Evolutionary conservation across 2,329 filamentous ascomycete genomes (phyloP), one percentile per base, ranked within the genome.

Genomic region (Huntiella bhutanensis): DNA sequence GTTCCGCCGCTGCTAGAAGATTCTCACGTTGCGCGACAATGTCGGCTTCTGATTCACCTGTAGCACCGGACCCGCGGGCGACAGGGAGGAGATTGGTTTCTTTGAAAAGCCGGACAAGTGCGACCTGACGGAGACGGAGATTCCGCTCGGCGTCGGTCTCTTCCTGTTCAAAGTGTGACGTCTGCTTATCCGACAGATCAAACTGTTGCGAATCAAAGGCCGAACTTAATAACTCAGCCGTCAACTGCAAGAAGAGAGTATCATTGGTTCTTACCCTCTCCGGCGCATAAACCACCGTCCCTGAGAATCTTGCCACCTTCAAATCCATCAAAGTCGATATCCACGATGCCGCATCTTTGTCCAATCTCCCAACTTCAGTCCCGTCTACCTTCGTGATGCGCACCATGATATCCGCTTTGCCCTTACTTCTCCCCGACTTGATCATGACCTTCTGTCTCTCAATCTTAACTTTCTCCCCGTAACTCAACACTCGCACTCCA

Each of bases 251-350:
- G 55, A 88, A 93, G n/a, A 98, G 71, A 0, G 86, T 96, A 55
- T 98, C 91, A 56, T 93, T 94, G 6, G 87, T 91, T 43, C 83
- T 72, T 41, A 96, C 62, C 41, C 75, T 69, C 47, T 96, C 88
- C 0, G 87, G 87, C 0, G 83, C 83, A 59, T 82, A 96, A 1
- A 98, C 85, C 55, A 86, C 94, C 10, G 73, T 76, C 4, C 82
- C 91, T 53, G 93, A 82, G 51, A 98, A 93, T 16, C 65, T 73
- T 65, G 87, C 95, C 3, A 95, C 71, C 32, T 81, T 80, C 58
- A 96, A 86, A 56, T 98, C 91, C 44, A 96, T 76, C 53, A 98
- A 63, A 0, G 86, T 80, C 3, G 91, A 94, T 4, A 96, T 82
- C 87, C 91, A 98, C 50, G 77, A 75, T 3, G 91, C 86, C 4